A percentile compares a stretch with the other conserved stretches of the same genome.
Evolutionary conservation across 179 eudicot species (phyloP).

Genomic region (Silene noctiflora): DNA sequence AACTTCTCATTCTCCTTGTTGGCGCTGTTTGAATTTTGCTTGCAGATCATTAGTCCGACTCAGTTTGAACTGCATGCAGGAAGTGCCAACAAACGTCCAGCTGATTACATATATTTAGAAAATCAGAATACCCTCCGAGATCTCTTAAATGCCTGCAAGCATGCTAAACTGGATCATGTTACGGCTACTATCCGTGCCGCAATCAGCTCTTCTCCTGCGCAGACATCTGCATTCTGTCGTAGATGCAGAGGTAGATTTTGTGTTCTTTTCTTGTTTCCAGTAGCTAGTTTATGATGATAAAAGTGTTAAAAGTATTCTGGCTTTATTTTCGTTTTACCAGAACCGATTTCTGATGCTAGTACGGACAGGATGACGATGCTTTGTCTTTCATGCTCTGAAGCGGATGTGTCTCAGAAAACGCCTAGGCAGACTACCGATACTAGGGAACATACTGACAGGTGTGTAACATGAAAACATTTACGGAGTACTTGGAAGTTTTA

Average conservation of each 20-base stretch:
- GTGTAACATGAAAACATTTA: conserved; percentile 23
- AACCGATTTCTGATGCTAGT: conserved; percentile 41
- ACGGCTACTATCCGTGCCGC: conserved; percentile 36
- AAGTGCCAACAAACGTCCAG: conserved; percentile 72
- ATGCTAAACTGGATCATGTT: conserved; percentile 34
- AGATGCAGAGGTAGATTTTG: conserved; percentile 57
- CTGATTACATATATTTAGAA: conserved; percentile 68
- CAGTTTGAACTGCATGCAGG: conserved; percentile 78
- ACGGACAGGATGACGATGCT: conserved; percentile 30
- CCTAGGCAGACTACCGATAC: conserved; percentile 28
- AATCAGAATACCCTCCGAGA: conserved; percentile 70
- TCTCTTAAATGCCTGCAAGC: conserved; percentile 62
- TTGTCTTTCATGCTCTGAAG: conserved; percentile 43
- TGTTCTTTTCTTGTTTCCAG: neutral
- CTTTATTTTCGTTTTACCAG: conserved; percentile 26
- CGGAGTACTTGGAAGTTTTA: neutral
- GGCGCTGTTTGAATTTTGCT: conserved; percentile 1
- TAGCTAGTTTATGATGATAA: neutral
- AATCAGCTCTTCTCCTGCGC: conserved; percentile 32
- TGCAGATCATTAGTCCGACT: conserved; percentile 67
- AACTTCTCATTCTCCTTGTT: neutral
- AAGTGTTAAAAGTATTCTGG: conserved; percentile 3
- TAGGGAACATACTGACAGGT: conserved; percentile 37
- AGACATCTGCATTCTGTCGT: conserved; percentile 36
- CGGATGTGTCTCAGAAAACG: conserved; percentile 31